These are phyloP conservation scores for Fraxinus sp. DNA, from an alignment of 305 asterid genomes.

Conservation along the genomic window DNA sequence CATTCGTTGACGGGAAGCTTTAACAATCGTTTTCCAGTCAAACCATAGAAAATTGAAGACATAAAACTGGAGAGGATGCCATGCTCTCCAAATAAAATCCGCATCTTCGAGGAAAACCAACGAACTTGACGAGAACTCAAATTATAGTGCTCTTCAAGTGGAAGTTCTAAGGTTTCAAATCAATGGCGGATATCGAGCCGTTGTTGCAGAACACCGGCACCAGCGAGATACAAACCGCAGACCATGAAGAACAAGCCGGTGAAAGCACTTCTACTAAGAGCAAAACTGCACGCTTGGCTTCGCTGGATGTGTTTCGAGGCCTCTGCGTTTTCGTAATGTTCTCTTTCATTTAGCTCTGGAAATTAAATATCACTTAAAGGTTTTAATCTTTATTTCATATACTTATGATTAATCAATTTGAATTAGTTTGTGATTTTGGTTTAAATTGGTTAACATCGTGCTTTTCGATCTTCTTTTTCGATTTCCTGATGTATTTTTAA, in stretches of 20 bases:
- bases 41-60: neutral
- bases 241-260: constrained; percentile 15
- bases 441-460: neutral
- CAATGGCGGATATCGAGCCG: constrained; percentile 53
- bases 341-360: neutral
- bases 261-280: constrained; percentile 16
- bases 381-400: neutral
- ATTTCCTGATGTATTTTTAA: neutral
- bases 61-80: neutral
- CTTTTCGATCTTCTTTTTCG: neutral
- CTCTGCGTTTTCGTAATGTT: constrained; percentile 59
- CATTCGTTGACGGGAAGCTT: neutral
- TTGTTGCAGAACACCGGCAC: constrained; percentile 28
- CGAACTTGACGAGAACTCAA: neutral
- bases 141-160: neutral
- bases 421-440: neutral
- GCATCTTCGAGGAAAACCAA: neutral
- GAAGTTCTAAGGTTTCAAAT: constrained; percentile 5
- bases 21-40: neutral
- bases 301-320: constrained; percentile 79
- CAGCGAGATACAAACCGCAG: constrained; percentile 24
- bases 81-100: neutral
- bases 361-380: neutral
- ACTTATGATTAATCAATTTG: neutral
- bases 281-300: constrained; percentile 51